A percentile compares a stretch with the other conserved stretches of the same genome.
These are phyloP conservation scores for Sporothrix inflata DNA, from an alignment of 2,329 filamentous ascomycete genomes.

Conservation along the genomic window DNA sequence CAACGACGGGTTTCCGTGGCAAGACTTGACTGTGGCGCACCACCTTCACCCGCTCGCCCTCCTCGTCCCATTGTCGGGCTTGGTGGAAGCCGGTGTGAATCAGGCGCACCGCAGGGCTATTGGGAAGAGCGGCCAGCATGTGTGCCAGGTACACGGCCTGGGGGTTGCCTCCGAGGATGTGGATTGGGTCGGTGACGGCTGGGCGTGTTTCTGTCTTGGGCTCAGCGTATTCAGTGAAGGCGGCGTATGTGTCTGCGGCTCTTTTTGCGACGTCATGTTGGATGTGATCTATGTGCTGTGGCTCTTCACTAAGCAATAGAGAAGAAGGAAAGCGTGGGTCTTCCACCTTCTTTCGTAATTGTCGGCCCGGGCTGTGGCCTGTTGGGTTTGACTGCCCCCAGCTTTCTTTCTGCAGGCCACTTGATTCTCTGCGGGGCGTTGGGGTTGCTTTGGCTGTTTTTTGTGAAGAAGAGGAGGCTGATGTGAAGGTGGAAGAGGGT, in stretches of 20 bases:
- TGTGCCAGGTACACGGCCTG: constrained; percentile 41
- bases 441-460: not conserved
- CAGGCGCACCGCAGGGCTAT: constrained; percentile 39
- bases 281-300: too few species aligned
- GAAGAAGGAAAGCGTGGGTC: too few species aligned
- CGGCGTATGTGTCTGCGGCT: too few species aligned
- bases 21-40: constrained; percentile 15
- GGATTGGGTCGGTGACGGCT: constrained; percentile 35
- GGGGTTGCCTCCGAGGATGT: constrained; percentile 39
- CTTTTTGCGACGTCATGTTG: too few species aligned
- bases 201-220: not conserved
- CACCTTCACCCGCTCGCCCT: constrained; percentile 33
- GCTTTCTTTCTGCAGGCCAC: too few species aligned
- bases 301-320: too few species aligned
- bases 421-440: too few species aligned
- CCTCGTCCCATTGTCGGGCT: constrained; percentile 37
- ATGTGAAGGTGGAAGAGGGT: not conserved
- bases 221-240: too few species aligned
- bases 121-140: constrained; percentile 37
- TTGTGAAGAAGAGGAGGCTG: not conserved
- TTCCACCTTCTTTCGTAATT: too few species aligned
- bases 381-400: too few species aligned
- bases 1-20: constrained; percentile 32
- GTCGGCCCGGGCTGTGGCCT: too few species aligned
- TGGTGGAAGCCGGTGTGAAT: constrained; percentile 35